A percentile compares a stretch with the other conserved stretches of the same genome.
Evolutionary conservation across 2,329 filamentous ascomycete genomes (phyloP).

Genomic region (Diaporthe vexans): DNA sequence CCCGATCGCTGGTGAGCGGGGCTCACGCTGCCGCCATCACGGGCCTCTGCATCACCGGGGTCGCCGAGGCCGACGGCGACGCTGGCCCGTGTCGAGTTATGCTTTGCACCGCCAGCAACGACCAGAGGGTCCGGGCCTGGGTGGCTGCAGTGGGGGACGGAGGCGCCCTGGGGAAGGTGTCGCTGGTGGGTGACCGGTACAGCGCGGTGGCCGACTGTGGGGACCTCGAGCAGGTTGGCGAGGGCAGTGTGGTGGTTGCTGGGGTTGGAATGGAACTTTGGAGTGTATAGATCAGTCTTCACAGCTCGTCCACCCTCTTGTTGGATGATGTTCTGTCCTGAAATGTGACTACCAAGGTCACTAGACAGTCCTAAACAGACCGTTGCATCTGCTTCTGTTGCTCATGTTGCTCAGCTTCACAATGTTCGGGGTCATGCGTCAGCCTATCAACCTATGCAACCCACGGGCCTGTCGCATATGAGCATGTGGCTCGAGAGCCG

Average conservation of each 20-base stretch:
- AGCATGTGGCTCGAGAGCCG: not conserved
- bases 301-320: not conserved
- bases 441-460: not conserved
- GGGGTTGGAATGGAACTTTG: constrained; percentile 64
- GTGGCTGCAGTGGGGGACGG: constrained; percentile 46
- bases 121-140: constrained; percentile 73
- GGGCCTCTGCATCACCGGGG: constrained; percentile 59
- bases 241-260: constrained; percentile 54
- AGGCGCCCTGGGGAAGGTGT: constrained; percentile 47
- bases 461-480: not conserved
- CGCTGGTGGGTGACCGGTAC: constrained; percentile 63
- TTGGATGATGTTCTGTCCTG: not conserved
- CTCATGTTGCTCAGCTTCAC: not conserved
- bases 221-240: constrained; percentile 59
- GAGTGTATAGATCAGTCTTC: constrained; percentile 43
- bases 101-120: constrained; percentile 68
- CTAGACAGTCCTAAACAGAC: not conserved
- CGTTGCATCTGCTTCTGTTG: not conserved
- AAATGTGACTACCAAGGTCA: not conserved
- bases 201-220: constrained; percentile 74
- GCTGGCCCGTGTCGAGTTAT: constrained; percentile 32
- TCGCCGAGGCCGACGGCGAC: constrained; percentile 42
- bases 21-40: constrained; percentile 83
- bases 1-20: constrained; percentile 57
- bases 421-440: not conserved